Evolutionary conservation across 441 rosid species (phyloP).

Genomic region (Euphorbia celastroides): DNA sequence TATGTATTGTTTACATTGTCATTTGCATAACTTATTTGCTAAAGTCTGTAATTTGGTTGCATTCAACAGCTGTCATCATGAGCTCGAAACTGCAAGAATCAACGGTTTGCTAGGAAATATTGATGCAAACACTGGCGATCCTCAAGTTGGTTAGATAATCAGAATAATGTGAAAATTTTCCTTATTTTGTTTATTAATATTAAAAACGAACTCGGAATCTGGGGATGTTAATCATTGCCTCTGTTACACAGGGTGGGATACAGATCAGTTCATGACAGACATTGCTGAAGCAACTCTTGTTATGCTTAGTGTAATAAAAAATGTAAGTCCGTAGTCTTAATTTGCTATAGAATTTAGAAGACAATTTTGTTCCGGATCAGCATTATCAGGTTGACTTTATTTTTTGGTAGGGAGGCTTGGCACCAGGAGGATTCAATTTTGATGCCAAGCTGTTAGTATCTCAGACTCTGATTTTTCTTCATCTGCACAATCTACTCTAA

Average conservation of each 20-base stretch:
- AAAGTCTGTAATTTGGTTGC: constrained; percentile 4
- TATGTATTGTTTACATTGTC: not conserved
- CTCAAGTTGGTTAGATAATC: constrained; percentile 63
- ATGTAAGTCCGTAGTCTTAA: constrained; percentile 38
- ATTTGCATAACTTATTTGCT: not conserved
- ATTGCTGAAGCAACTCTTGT: constrained; percentile 84
- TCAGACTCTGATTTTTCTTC: no score
- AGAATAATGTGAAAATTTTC: not conserved
- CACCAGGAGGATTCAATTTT: constrained; percentile 98
- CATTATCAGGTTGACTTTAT: constrained; percentile 10
- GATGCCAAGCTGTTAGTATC: constrained; percentile 85
- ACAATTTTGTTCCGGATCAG: constrained; percentile 1
- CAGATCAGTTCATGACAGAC: constrained; percentile 92
- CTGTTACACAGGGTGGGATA: constrained; percentile 79
- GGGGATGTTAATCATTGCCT: constrained; percentile 12
- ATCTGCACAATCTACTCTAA: no score
- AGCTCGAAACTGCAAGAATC: constrained; percentile 93
- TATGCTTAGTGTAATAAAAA: constrained; percentile 85
- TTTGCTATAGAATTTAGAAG: constrained; percentile 2
- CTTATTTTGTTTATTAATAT: not conserved
- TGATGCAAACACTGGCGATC: constrained; percentile 97
- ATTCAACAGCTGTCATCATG: constrained; percentile 78
- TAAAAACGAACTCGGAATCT: not conserved
- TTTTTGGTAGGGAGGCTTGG: constrained; percentile 67
- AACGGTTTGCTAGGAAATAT: constrained; percentile 89